Base-by-base conservation (phyloP, 2,329 filamentous ascomycete genomes). In the Rutstroemia sp. region DNA sequence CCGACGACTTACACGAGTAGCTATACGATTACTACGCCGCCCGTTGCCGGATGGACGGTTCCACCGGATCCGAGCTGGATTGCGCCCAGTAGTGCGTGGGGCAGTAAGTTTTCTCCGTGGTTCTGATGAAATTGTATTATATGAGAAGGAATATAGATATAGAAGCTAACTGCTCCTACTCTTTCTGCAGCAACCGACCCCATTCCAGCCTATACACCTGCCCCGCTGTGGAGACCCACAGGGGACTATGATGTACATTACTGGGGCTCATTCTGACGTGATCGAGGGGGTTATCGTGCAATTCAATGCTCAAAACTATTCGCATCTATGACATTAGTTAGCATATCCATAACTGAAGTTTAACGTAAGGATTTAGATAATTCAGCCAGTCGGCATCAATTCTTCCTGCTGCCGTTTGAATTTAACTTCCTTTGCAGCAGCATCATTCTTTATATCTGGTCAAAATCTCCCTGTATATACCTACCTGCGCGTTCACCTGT, bases 111-210 rank as follows among this genome's bases (percentile, higher is more conserved):
- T 16, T n/a, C n/a, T n/a, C n/a, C n/a, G n/a, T n/a, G n/a, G n/a
- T n/a, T n/a, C n/a, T n/a, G n/a, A n/a, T n/a, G n/a, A n/a, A n/a
- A n/a, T n/a, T n/a, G n/a, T n/a, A n/a, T n/a, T n/a, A n/a, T n/a
- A n/a, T n/a, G n/a, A n/a, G n/a, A n/a, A n/a, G n/a, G n/a, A n/a
- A n/a, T n/a, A n/a, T n/a, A n/a, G n/a, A n/a, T n/a, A n/a, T 42
- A 0, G 65, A 54, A 6, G 70, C 70, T 2, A 63, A 65, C 0
- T 72, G 69, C 69, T 69, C 67, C 14, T 61, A 63, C 23, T 2
- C 1, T 1, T 4, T 57, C 12, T 59, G 69, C 69, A 17, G 69
- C 66, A 61, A 62, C 55, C 25, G 38, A 57, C 37, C 61, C 61
- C 2, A 65, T 65, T 49, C 63, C 71, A 0, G 68, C 64, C 10